Conservation (phyloP, 2,329 filamentous ascomycete species). For the Phyllosticta ampelicida region DNA sequence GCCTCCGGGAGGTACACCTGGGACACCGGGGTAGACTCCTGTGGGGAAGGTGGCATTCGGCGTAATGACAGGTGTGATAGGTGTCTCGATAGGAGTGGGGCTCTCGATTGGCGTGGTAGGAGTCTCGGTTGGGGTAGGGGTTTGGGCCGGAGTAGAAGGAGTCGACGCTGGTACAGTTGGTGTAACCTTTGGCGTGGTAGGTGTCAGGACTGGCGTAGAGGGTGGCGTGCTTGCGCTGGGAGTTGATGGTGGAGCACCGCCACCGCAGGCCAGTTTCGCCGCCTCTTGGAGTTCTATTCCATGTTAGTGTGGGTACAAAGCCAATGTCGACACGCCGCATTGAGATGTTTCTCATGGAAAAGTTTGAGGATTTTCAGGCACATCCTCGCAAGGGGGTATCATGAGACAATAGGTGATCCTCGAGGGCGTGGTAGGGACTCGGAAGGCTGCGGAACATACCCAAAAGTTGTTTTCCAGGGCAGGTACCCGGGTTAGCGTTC, state of each 20-base stretch:
- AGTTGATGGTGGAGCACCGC: neutral
- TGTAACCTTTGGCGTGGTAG: too few relatives aligned
- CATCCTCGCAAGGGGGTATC: too few relatives aligned
- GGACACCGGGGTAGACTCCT: too few relatives aligned
- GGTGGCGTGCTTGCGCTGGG: neutral
- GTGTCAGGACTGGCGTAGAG: too few relatives aligned
- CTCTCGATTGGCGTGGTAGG: too few relatives aligned
- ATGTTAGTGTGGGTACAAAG: neutral
- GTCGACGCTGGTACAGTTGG: too few relatives aligned
- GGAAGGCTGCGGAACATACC: neutral
- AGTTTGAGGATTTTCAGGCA: too few relatives aligned
- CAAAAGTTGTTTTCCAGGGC: neutral
- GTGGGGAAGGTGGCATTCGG: neutral
- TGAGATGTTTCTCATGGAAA: too few relatives aligned
- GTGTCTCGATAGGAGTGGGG: neutral
- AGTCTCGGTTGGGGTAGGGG: too few relatives aligned
- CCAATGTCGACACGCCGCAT: too few relatives aligned
- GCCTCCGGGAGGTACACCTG: neutral
- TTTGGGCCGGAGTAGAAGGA: too few relatives aligned
- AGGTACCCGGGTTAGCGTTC: neutral
- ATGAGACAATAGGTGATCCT: too few relatives aligned
- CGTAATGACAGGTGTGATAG: neutral
- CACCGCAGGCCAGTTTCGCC: neutral
- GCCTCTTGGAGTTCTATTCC: neutral
- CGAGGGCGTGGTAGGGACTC: neutral